A percentile compares a stretch with the other conserved stretches of the same genome.
These are phyloP conservation scores for Didymella glomerata DNA, from an alignment of 2,329 filamentous ascomycete species.

Conservation along the genomic window DNA sequence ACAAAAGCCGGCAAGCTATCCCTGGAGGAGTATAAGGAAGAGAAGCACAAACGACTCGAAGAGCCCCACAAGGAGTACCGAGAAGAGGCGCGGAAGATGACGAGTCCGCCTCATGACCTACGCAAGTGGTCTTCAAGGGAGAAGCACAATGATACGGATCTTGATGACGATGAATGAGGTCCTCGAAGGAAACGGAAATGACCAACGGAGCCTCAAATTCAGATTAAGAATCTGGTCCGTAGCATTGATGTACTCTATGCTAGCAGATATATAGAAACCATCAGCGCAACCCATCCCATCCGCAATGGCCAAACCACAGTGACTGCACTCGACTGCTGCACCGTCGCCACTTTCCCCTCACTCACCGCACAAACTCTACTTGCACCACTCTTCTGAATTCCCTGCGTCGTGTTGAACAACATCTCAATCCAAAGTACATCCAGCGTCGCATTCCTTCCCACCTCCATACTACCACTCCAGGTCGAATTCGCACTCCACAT, in stretches of 20 bases:
- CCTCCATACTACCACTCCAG: slow-evolving; percentile 18
- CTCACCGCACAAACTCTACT: not conserved
- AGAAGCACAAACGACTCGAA: too few species aligned
- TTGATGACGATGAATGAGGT: too few species aligned
- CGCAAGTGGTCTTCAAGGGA: too few species aligned
- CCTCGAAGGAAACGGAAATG: too few species aligned
- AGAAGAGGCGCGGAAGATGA: too few species aligned
- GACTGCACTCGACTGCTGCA: not conserved
- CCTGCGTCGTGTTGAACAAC: slow-evolving; percentile 21
- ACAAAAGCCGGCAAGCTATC: too few species aligned
- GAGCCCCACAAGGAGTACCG: too few species aligned
- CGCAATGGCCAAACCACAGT: not conserved
- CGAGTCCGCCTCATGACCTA: too few species aligned
- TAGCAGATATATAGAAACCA: not conserved
- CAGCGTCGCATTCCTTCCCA: slow-evolving; percentile 18
- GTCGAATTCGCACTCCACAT: slow-evolving; percentile 20
- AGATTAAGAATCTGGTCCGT: not conserved
- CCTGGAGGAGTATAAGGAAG: too few species aligned
- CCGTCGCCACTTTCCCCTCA: not conserved
- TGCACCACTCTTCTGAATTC: not conserved
- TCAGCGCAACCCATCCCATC: not conserved
- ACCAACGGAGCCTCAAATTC: too few species aligned
- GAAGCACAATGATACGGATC: too few species aligned
- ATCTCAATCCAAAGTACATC: slow-evolving; percentile 27
- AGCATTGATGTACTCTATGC: not conserved